Evolutionary conservation across 345 rosid genomes (phyloP), one percentile per base, ranked within the genome.

Genomic region (Noccaea caerulescens): DNA sequence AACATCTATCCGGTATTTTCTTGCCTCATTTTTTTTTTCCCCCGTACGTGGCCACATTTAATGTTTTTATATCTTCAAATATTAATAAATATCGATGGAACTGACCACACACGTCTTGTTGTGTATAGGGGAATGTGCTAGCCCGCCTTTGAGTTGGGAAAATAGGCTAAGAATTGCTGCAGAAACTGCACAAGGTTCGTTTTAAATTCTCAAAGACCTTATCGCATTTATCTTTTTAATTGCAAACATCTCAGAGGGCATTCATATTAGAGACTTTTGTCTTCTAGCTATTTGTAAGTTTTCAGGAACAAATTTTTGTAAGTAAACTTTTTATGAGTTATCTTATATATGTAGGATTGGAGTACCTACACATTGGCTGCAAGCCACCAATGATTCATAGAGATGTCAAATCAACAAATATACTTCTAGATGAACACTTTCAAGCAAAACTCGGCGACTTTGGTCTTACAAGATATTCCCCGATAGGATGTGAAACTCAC

Each of bases 401-500:
- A 32, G 68, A 46, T 33, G 23, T 63, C 30, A 63, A 63, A 46
- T 45, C 56, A 46, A 47, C 44, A 10, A 63, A 63, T 33, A 63
- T 63, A 63, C 68, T 63, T 10, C 12, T 63, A 6, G 43, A 46
- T 2, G 2, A 46, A 1, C 14, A 49, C 0, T 46, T 63, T 0
- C 43, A 45, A 7, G 68, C 68, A 1, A 63, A 63, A 46, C 54
- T 63, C 9, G 55, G 38, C 1, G 68, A 63, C 45, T 63, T 63
- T 6, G 67, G 67, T 8, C 55, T 63, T 33, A 32, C 68, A 14
- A 63, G 68, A 63, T 16, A 27, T 13, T 63, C 9, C 33, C 55
- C 68, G 7, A 3, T 33, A 8, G 57, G 57, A 34, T 7, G 10
- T 47, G 68, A 63, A 63, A 63, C 4, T 47, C 67, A 63, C 5